Evolutionary conservation across 768 basidiomycete genomes (phyloP).

Genomic region (Rhizopogon vesiculosus): DNA sequence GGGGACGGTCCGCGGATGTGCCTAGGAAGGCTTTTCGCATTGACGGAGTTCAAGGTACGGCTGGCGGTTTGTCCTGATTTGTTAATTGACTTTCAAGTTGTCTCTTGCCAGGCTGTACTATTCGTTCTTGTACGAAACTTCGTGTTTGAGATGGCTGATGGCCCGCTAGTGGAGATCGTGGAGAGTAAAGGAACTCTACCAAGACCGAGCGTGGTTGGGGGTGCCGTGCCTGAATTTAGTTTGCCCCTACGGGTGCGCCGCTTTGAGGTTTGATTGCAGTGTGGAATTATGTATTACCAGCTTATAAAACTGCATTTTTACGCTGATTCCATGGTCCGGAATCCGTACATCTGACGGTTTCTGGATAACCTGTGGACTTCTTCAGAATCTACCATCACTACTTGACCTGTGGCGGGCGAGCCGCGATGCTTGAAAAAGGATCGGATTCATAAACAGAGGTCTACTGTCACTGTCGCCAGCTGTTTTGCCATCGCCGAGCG

Average conservation of each 20-base stretch:
- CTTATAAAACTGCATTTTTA: no score
- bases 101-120: conserved; percentile 24
- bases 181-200: conserved; percentile 24
- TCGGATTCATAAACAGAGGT: no score
- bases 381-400: no score
- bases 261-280: not conserved
- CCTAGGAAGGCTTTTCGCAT: conserved; percentile 38
- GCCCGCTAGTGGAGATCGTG: conserved; percentile 29
- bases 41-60: conserved; percentile 37
- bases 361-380: not conserved
- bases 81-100: not conserved
- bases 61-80: not conserved
- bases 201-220: conserved; percentile 28
- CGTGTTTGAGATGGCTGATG: conserved; percentile 27
- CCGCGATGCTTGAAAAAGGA: no score
- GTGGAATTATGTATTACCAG: not conserved
- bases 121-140: conserved; percentile 37
- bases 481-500: no score
- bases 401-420: no score
- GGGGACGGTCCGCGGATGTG: conserved; percentile 42
- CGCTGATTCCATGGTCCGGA: no score
- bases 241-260: conserved; percentile 10
- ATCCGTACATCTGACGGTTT: no score
- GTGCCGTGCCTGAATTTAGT: conserved; percentile 5
- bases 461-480: no score